Conservation (phyloP, 108 stramenopile species). For the Aureococcus anophagefferens region DNA sequence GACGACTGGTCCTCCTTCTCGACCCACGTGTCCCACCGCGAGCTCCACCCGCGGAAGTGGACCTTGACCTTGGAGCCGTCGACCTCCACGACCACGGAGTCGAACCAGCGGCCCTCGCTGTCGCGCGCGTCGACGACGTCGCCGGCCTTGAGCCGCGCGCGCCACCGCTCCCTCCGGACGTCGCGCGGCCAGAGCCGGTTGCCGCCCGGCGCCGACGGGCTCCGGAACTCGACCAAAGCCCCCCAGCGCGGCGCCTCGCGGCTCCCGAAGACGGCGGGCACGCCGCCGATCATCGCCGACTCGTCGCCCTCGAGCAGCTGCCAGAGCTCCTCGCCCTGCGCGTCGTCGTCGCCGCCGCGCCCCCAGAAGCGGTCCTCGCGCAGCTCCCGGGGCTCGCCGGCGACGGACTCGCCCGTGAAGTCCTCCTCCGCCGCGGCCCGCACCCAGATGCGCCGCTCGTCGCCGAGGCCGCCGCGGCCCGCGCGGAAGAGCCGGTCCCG, state of each 20-base stretch:
- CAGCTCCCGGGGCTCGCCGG: background rate
- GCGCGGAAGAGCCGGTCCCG: too few species aligned
- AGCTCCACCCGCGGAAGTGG: background rate
- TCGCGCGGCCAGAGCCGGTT: background rate
- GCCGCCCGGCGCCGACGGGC: background rate
- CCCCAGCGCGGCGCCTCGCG: background rate
- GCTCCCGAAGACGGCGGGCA: background rate
- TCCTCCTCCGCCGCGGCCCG: background rate
- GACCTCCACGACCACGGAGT: background rate
- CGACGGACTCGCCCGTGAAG: too few species aligned
- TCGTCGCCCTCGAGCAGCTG: background rate
- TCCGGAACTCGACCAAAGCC: background rate
- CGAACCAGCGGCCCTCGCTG: background rate
- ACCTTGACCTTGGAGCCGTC: background rate
- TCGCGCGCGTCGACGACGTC: background rate
- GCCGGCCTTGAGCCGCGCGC: background rate
- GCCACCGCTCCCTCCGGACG: background rate
- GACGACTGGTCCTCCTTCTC: background rate
- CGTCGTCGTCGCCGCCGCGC: background rate
- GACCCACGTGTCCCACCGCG: background rate
- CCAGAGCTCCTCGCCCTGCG: background rate
- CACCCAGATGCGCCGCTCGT: background rate
- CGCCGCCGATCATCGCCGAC: background rate
- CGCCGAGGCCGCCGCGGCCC: too few species aligned
- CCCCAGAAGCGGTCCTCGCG: background rate